Evolutionary conservation across 2,329 filamentous ascomycete species (phyloP), one percentile per base, ranked within the genome.

Genomic region (Microsporum audouinii): DNA sequence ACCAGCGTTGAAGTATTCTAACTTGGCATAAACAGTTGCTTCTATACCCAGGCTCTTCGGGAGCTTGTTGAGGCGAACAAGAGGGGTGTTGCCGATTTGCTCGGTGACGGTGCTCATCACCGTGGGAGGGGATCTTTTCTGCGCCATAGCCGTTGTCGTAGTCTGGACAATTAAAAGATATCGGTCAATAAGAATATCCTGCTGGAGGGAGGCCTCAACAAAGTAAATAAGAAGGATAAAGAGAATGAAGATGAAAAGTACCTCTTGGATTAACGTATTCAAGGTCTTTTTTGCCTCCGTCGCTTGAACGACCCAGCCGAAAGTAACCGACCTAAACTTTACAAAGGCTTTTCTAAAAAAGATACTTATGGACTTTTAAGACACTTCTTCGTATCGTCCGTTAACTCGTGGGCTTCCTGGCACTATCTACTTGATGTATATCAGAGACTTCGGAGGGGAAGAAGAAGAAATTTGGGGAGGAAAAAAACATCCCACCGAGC

Each of bases 51-150:
- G 81, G 59, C 89, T 92, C 72, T 94, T 87, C 2, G 94, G 94
- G 65, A 99, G 86, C 78, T 88, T 91, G 79, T 96, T 96, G 65
- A 99, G 81, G 57, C 88, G 88, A 47, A 99, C 90, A 60, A 99
- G 85, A n/a, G 94, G 94, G 45, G 92, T 96, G 76, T 95, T 92
- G 70, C 91, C 92, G 69, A 99, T 96, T 67, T 96, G 85, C 76
- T 96, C 86, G 53, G 86, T 88, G 66, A 91, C 88, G 61, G 84
- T 86, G 69, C 84, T 76, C 75, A 85, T 81, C 62, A 80, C 79
- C 64, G 79, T 76, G 1, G 82, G 82, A 76, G 65, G 80, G 77
- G 57, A 34, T 62, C 59, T 62, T 49, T 60, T 61, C 57, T 58
- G 31, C 41, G 27, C 55, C 53, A 59, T 58, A 31, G 31, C 55